Evolutionary conservation across 257 asterid species (phyloP).

Genomic region (Cynanchum wilfordii): DNA sequence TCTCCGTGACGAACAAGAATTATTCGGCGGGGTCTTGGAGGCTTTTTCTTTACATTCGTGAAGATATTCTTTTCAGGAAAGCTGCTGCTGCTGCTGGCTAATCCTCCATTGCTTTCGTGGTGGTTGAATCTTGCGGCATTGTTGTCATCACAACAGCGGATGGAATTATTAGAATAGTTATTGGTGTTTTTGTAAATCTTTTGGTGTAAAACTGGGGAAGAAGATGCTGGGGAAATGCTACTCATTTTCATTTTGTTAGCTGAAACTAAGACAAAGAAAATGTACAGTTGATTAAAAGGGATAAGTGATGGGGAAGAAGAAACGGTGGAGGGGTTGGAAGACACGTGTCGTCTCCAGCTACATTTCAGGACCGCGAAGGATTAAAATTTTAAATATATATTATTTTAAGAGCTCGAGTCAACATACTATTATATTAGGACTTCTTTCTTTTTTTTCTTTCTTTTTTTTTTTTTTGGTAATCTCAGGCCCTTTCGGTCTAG

Average conservation of each 20-base stretch:
- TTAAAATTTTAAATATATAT: too few species aligned
- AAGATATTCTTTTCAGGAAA: conserved; percentile 43
- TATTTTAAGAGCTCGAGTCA: too few species aligned
- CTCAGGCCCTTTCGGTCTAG: too few species aligned
- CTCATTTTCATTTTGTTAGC: conserved; percentile 14
- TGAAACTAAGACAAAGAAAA: neutral
- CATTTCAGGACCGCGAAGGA: neutral
- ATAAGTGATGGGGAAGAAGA: neutral
- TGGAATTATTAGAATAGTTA: conserved; percentile 1
- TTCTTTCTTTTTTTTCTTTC: too few species aligned
- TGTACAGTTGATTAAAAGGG: neutral
- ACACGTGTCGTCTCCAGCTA: neutral
- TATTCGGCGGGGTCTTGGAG: conserved; percentile 65
- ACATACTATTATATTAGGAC: too few species aligned
- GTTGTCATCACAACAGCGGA: conserved; percentile 29
- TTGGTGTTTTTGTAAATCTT: neutral
- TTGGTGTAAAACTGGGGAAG: conserved; percentile 12
- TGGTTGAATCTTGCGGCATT: neutral
- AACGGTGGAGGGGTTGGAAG: neutral
- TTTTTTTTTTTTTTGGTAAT: too few species aligned
- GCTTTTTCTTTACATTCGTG: conserved; percentile 18
- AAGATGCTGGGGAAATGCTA: conserved; percentile 22
- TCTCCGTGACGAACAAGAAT: conserved; percentile 72
- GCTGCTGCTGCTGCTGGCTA: conserved; percentile 21
- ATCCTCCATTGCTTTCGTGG: conserved; percentile 19